Evolutionary conservation across 1,284 basidiomycete genomes (phyloP).

Genomic region (Puccinia horiana): DNA sequence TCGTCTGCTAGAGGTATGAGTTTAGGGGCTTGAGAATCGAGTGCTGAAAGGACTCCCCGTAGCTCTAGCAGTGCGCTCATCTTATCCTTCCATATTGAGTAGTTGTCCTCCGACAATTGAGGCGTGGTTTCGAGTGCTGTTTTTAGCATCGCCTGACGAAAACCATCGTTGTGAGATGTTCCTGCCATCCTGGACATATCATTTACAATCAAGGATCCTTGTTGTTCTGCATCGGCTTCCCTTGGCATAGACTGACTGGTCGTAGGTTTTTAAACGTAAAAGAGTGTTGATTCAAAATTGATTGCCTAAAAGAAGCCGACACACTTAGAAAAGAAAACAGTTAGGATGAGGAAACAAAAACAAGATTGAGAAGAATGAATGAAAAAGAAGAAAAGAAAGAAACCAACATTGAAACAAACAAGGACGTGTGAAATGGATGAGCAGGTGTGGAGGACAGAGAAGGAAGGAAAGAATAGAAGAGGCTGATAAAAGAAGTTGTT

Average conservation of each 20-base stretch:
- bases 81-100: constrained; percentile 13
- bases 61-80: constrained; percentile 6
- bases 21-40: neutral
- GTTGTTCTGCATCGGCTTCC: neutral
- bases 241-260: neutral
- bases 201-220: neutral
- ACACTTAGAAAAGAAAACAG: too few relatives aligned
- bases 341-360: too few relatives aligned
- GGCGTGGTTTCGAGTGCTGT: neutral
- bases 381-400: too few relatives aligned
- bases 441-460: too few relatives aligned
- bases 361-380: too few relatives aligned
- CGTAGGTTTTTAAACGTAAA: constrained; percentile 31
- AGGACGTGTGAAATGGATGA: too few relatives aligned
- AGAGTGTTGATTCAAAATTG: neutral
- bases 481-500: too few relatives aligned
- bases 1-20: constrained; percentile 7
- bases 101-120: constrained; percentile 10
- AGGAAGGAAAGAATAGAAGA: too few relatives aligned
- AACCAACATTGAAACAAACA: too few relatives aligned
- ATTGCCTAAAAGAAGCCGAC: neutral
- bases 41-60: neutral
- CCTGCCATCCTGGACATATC: neutral
- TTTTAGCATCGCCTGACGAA: constrained; percentile 9
- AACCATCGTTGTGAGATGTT: neutral